These are phyloP conservation scores for Magnaporthiopsis incrustans DNA, from an alignment of 2,329 filamentous ascomycete species.

Conservation along the genomic window DNA sequence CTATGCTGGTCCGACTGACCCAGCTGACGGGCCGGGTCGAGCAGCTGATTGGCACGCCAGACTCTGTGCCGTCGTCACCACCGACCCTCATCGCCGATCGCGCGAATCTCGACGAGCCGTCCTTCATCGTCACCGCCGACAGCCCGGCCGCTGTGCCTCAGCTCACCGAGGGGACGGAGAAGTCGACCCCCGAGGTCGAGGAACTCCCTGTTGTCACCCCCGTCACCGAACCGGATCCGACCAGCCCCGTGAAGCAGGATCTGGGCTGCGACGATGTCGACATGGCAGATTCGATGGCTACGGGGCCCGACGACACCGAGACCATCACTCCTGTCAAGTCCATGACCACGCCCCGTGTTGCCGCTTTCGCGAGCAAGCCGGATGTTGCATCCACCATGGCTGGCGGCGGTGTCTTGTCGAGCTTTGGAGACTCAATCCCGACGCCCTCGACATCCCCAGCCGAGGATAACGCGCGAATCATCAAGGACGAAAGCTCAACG, in stretches of 20 bases:
- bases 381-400: background rate
- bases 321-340: slow-evolving; percentile 4
- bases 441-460: slow-evolving; percentile 12
- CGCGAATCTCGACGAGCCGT: slow-evolving; percentile 2
- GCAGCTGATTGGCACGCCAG: slow-evolving; percentile 8
- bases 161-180: slow-evolving; percentile 7
- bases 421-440: background rate
- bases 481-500: background rate
- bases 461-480: background rate
- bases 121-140: slow-evolving; percentile 2
- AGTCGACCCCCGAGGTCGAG: slow-evolving; percentile 6
- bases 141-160: slow-evolving; percentile 5
- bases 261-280: slow-evolving; percentile 5
- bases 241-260: slow-evolving; percentile 6
- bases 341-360: background rate
- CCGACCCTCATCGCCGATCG: background rate
- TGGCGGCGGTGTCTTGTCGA: background rate
- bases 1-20: slow-evolving; percentile 40
- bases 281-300: slow-evolving; percentile 6
- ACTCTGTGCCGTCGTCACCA: background rate
- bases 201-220: slow-evolving; percentile 6
- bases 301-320: slow-evolving; percentile 5
- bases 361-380: background rate
- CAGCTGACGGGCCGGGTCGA: slow-evolving; percentile 34
- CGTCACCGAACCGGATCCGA: slow-evolving; percentile 4